Evolutionary conservation across 371 early-diverging fungal species (phyloP), one percentile per base, ranked within the genome.

Genomic region (Saksenaea vasiformis): DNA sequence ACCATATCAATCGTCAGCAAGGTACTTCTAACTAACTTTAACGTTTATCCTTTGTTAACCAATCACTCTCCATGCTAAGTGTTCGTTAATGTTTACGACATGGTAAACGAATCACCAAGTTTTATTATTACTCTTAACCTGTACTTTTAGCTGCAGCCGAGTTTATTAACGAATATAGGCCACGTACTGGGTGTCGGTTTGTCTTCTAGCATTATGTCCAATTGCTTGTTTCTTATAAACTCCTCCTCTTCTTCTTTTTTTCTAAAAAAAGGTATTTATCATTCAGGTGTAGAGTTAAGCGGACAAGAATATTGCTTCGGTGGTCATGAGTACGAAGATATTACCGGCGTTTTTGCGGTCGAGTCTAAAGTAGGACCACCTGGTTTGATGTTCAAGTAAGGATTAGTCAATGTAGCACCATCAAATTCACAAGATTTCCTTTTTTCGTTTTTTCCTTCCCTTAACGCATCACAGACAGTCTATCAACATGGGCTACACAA

Each of bases 291-390:
- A n/a, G 86, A 86, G 60, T 75, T 88, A 53, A 73, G 80, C 57
- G 86, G 80, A 10, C 73, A 79, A 69, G 88, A 88, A 64, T 88
- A 84, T 70, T 85, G 84, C 56, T 88, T 86, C 74, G 88, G 87
- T 44, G 88, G 88, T 13, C 87, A 86, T 60, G 84, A 85, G 38
- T 83, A 80, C 58, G 74, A 79, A 17, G 72, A 84, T 65, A 71
- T 81, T 55, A 86, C 87, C 24, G 88, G 88, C 35, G 88, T 88
- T 1, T 88, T 88, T 71, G 76, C 77, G 19, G 85, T 85, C 15
- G 73, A 81, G 26, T 83, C 88, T 41, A 79, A 76, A 47, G 73
- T 82, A 4, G 87, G 87, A 2, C 86, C 86, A 22, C 86, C 84
- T 26, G 86, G 83, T 15, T 73, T 86, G 19, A 60, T 83, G 36